Percentiles rank a stretch among this genome's conserved stretches.
Evolutionary conservation across 176 grass and related monocot genomes (phyloP).

Genomic region (Carex myosuroides): DNA sequence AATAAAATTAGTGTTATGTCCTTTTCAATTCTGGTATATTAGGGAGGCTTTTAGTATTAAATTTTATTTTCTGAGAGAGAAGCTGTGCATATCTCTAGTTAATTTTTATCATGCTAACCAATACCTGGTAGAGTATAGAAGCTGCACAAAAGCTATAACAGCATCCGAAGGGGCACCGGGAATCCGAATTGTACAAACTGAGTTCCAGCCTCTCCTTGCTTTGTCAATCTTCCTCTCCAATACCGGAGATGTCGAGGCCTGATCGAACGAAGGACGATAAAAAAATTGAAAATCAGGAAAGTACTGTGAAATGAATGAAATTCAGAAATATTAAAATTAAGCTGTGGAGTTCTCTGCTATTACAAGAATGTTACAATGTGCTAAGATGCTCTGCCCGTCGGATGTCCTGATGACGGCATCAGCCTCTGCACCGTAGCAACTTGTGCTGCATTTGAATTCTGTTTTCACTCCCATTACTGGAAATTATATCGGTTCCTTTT

Average conservation of each 20-base stretch:
- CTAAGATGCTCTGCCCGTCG: slow-evolving; percentile 62
- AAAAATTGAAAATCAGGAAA: neutral
- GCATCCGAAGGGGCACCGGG: slow-evolving; percentile 47
- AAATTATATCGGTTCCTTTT: neutral
- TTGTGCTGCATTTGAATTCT: neutral
- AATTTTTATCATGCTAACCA: neutral
- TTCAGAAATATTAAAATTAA: neutral
- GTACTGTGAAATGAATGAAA: neutral
- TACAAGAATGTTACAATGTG: slow-evolving; percentile 76
- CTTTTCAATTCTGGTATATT: too few relatives aligned
- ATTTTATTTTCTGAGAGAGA: neutral
- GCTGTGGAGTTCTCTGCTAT: neutral
- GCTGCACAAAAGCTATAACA: slow-evolving; percentile 55
- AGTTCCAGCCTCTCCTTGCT: slow-evolving; percentile 24
- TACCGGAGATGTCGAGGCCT: slow-evolving; percentile 69
- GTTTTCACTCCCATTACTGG: neutral
- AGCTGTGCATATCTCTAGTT: neutral
- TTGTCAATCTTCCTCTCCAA: slow-evolving; percentile 62
- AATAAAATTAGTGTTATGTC: neutral
- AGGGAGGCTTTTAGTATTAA: slow-evolving; percentile 10
- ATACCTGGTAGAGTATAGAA: slow-evolving; percentile 57
- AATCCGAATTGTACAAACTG: slow-evolving; percentile 39
- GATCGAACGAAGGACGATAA: neutral
- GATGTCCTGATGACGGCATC: slow-evolving; percentile 64
- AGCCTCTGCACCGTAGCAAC: neutral